A percentile compares a stretch with the other conserved stretches of the same genome.
phyloP scores from a whole-genome alignment of 2,329 filamentous ascomycete genomes.

The Teratosphaeriaceae sp. region DNA sequence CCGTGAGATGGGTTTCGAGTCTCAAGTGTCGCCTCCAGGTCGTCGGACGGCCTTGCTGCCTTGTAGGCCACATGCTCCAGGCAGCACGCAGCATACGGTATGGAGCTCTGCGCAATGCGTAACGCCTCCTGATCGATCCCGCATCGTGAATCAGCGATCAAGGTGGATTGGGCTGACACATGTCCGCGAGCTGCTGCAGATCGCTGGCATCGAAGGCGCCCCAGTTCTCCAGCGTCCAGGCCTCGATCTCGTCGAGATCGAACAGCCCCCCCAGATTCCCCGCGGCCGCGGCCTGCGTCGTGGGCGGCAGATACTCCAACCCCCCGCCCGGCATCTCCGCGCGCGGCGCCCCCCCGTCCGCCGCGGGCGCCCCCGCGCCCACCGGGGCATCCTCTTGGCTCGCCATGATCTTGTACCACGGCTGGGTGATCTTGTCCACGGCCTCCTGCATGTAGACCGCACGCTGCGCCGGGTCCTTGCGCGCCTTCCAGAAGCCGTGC shows the following conservation, averaged over 20 bases:
- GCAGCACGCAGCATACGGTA: too few relatives aligned
- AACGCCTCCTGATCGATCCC: too few relatives aligned
- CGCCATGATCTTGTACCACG: slow-evolving; percentile 28
- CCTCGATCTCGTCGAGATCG: slow-evolving; percentile 25
- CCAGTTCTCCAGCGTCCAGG: slow-evolving; percentile 28
- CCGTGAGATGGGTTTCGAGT: too few relatives aligned
- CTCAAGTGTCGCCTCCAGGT: too few relatives aligned
- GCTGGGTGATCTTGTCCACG: slow-evolving; percentile 22
- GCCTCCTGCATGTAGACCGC: slow-evolving; percentile 26
- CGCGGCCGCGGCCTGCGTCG: background rate
- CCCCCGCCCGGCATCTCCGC: slow-evolving; percentile 9
- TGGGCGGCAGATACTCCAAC: slow-evolving; percentile 11
- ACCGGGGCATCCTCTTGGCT: slow-evolving; percentile 20
- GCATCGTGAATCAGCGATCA: too few relatives aligned
- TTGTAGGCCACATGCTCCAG: too few relatives aligned
- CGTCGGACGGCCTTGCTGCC: too few relatives aligned
- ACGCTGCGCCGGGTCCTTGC: slow-evolving; percentile 17
- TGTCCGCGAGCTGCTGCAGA: background rate
- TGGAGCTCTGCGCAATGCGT: too few relatives aligned
- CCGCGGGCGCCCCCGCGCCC: background rate
- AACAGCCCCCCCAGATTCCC: slow-evolving; percentile 9
- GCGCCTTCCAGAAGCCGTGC: slow-evolving; percentile 20
- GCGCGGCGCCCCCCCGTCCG: background rate
- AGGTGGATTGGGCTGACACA: background rate
- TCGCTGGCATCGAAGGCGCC: background rate